Evolutionary conservation across 106 monocot species (phyloP), one percentile per base, ranked within the genome.

Genomic region (Iris macrosiphon): DNA sequence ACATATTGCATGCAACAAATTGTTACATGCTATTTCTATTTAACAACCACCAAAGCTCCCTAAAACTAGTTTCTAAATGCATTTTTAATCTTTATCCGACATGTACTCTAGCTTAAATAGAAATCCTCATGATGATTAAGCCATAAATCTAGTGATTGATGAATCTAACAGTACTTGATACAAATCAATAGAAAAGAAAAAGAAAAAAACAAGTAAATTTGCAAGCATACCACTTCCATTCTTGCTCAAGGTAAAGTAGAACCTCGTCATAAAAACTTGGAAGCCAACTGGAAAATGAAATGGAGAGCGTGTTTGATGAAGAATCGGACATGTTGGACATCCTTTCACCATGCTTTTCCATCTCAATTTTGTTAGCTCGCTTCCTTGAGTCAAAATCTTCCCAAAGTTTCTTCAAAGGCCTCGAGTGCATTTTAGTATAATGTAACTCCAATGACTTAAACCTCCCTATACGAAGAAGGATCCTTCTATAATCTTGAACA

Each of bases 261-360:
- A 78, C 65, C 60, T 91, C 98, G 75, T 98, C 98, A 63, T 91
- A 91, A 52, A 91, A 98, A 70, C 78, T 91, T 23, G 91, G 98
- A 29, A 98, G 61, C 98, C 98, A 98, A 67, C 80, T 79, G 38
- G 82, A 81, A 49, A 98, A 98, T 27, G 80, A 76, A 38, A 78
- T 26, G 29, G 60, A 49, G 29, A 20, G 27, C 15, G 68, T 49
- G 69, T 51, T 61, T 25, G 68, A 16, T 49, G 31, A 29, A 69
- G 64, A 56, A 61, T 65, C 59, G 7, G 6, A 16, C 4, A 65
- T 21, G 27, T 20, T 63, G 15, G 49, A 40, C n/a, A 14, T 19
- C 26, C 64, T 63, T 52, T 86, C 91, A 57, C 44, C 52, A 54
- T 64, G 51, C 54, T 70, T 96, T 40, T 86, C 95, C 22, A 60